Evolutionary conservation across 768 basidiomycete species (phyloP), one percentile per base, ranked within the genome.

Genomic region (Rossbeevera mucosa): DNA sequence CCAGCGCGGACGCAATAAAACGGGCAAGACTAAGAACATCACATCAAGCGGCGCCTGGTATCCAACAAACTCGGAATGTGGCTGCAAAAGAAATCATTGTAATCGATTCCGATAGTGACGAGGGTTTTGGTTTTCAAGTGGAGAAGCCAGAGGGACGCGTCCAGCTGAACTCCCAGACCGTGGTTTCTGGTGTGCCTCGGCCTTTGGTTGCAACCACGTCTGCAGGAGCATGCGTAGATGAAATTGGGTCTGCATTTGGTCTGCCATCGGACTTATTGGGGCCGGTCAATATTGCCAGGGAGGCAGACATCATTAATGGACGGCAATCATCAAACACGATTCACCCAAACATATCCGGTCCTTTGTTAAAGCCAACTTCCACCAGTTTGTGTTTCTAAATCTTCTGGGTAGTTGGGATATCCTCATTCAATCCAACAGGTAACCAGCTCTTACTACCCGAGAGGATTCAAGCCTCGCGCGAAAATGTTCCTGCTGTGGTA

Each of bases 101-200:
- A 51, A 79, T 86, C 50, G 83, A 85, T 62, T 83, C 83, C 18
- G 83, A 84, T 58, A 76, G 76, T 47, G 82, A 84, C 24, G 64
- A 65, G 4, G 60, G 28, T 8, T 28, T 28, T 26, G 60, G 28
- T 8, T 28, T 28, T 26, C 51, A 29, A 14, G 40, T 20, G n/a
- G 44, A 18, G 48, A 36, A 38, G 16, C 38, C 38, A 31, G 40
- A 45, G 24, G 7, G 28, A 33, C 21, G 29, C 0, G 4, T 18
- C 44, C 47, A 16, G 25, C 21, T 14, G 8, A 33, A 26, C 18
- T 20, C 25, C 12, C 7, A 20, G 4, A 24, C 22, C 16, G 30
- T 12, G 22, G 26, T 14, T 9, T 51, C 36, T 22, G 45, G 44
- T 43, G 18, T 25, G 7, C n/a, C 14, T 21, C 49, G 3, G 20